Evolutionary conservation across 148 eudicot species (phyloP).

Genomic region (Pharnaceum exiguum): DNA sequence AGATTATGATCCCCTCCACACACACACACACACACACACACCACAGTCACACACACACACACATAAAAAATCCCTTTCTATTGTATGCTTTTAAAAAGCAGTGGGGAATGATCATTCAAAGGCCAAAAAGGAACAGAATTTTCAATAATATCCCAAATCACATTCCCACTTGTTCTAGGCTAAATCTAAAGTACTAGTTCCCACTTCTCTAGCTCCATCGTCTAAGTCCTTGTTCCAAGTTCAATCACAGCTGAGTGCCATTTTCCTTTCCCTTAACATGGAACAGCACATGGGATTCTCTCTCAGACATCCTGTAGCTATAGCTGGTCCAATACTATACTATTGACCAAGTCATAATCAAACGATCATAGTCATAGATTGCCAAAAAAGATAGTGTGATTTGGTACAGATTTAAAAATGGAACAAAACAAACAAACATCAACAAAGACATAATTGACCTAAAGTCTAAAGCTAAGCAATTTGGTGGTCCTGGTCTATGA

Average conservation of each 20-base stretch:
- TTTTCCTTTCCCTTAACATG: no score
- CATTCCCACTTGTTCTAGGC: no score
- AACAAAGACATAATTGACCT: constrained; percentile 4
- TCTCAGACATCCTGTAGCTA: background rate
- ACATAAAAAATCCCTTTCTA: no score
- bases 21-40: no score
- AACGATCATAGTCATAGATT: constrained; percentile 7
- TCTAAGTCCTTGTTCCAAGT: background rate
- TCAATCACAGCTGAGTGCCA: background rate
- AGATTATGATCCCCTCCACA: no score
- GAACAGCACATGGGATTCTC: background rate
- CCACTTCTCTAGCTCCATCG: background rate
- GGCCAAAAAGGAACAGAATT: no score
- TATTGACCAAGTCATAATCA: constrained; percentile 9
- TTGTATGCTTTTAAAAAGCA: no score
- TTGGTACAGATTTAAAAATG: constrained; percentile 9
- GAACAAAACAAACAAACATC: constrained; percentile 22
- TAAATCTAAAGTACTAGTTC: no score
- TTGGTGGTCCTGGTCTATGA: constrained; percentile 28
- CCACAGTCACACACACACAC: no score
- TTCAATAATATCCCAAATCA: no score
- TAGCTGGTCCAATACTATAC: background rate
- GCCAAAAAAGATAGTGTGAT: constrained; percentile 4
- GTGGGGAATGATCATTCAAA: no score
- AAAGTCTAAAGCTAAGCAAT: constrained; percentile 9